Evolutionary conservation across 2,329 filamentous ascomycete species (phyloP).

Genomic region (Trichoderma semiorbis): DNA sequence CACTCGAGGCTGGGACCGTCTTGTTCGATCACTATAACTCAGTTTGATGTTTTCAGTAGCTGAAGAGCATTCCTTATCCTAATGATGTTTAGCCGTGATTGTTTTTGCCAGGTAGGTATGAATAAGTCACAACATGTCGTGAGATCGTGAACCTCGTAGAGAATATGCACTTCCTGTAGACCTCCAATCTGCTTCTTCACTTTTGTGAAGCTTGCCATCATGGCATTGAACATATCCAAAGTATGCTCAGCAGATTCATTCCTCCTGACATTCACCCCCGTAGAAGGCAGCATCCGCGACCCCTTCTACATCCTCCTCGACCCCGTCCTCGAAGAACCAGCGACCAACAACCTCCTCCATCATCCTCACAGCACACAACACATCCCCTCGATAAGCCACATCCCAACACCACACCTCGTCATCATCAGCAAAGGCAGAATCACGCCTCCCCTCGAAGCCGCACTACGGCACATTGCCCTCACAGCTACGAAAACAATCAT

Average conservation of each 20-base stretch:
- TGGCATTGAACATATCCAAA: constrained; percentile 62
- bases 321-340: constrained; percentile 64
- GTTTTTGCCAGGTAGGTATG: not conserved
- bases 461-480: constrained; percentile 59
- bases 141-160: no score
- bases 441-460: constrained; percentile 69
- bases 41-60: not conserved
- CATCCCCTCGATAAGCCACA: constrained; percentile 48
- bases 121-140: not conserved
- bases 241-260: constrained; percentile 65
- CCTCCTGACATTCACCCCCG: constrained; percentile 59
- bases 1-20: not conserved
- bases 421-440: constrained; percentile 48
- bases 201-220: constrained; percentile 29
- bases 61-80: not conserved
- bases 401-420: constrained; percentile 44
- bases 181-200: not conserved
- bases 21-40: not conserved
- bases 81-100: not conserved
- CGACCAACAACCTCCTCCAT: constrained; percentile 45
- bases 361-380: constrained; percentile 45
- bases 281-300: constrained; percentile 29
- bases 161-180: no score
- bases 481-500: constrained; percentile 56
- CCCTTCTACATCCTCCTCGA: constrained; percentile 68